phyloP scores from a whole-genome alignment of 208 protist genomes.

The Trypanosoma scelopori region DNA sequence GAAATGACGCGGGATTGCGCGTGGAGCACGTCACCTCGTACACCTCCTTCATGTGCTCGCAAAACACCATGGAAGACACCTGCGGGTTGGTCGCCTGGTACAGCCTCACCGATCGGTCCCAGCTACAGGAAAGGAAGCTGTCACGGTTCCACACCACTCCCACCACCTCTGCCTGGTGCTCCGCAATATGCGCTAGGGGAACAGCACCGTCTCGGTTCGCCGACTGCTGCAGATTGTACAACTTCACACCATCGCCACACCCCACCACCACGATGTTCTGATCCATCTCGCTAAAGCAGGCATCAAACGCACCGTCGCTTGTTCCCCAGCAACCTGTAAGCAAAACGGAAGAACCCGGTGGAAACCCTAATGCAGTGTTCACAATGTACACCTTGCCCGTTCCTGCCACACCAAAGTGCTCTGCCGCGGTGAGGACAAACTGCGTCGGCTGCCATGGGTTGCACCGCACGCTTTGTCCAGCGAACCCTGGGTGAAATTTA shows the following conservation, averaged over 20 bases:
- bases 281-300: constrained; percentile 82
- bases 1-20: constrained; percentile 74
- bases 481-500: constrained; percentile 83
- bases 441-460: constrained; percentile 85
- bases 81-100: constrained; percentile 69
- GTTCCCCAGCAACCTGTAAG: constrained; percentile 85
- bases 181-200: constrained; percentile 70
- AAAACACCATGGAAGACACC: constrained; percentile 59
- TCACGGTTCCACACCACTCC: constrained; percentile 82
- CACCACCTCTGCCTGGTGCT: constrained; percentile 84
- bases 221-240: constrained; percentile 77
- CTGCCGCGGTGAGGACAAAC: constrained; percentile 67
- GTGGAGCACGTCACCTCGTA: constrained; percentile 80
- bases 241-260: constrained; percentile 87
- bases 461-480: constrained; percentile 72
- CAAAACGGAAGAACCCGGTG: constrained; percentile 46
- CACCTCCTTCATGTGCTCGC: constrained; percentile 90
- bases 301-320: constrained; percentile 82
- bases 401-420: constrained; percentile 88
- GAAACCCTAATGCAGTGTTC: constrained; percentile 56
- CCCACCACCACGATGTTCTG: constrained; percentile 75
- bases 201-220: constrained; percentile 76
- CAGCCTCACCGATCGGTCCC: constrained; percentile 83
- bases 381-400: constrained; percentile 90
- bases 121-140: constrained; percentile 81